These are phyloP conservation scores for Ceratocystis destructans DNA, from an alignment of 2,329 filamentous ascomycete genomes.

Conservation along the genomic window DNA sequence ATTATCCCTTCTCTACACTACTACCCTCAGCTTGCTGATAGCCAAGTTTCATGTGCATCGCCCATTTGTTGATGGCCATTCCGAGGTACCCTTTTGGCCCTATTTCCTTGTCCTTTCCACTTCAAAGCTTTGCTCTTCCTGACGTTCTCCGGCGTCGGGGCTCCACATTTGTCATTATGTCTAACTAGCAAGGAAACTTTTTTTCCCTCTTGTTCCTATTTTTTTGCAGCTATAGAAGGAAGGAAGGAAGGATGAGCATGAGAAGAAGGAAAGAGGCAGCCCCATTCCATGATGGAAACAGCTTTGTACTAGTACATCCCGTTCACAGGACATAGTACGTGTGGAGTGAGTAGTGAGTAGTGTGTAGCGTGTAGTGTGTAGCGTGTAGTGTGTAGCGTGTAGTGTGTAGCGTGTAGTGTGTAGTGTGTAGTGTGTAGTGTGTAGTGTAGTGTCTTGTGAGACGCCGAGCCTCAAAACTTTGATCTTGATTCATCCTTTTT, in stretches of 20 bases:
- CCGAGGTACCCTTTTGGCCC: background rate
- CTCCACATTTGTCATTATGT: background rate
- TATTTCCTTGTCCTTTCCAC: background rate
- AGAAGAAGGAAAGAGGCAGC: background rate
- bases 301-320: background rate
- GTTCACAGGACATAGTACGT: too few relatives aligned
- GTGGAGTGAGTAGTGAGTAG: too few relatives aligned
- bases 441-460: too few relatives aligned
- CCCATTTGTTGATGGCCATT: background rate
- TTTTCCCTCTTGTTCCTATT: background rate
- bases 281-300: background rate
- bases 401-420: too few relatives aligned
- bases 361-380: too few relatives aligned
- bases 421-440: too few relatives aligned
- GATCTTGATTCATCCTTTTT: background rate
- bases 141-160: slow-evolving; percentile 9
- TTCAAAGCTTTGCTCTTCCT: background rate
- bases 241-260: slow-evolving; percentile 11
- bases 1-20: background rate
- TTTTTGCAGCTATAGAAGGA: slow-evolving; percentile 1
- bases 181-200: background rate
- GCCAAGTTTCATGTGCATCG: background rate
- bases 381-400: too few relatives aligned
- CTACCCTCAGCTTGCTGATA: background rate
- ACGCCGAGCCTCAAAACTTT: background rate